These are phyloP conservation scores for Metrosideros polymorpha DNA, from an alignment of 441 rosid species.

Conservation along the genomic window DNA sequence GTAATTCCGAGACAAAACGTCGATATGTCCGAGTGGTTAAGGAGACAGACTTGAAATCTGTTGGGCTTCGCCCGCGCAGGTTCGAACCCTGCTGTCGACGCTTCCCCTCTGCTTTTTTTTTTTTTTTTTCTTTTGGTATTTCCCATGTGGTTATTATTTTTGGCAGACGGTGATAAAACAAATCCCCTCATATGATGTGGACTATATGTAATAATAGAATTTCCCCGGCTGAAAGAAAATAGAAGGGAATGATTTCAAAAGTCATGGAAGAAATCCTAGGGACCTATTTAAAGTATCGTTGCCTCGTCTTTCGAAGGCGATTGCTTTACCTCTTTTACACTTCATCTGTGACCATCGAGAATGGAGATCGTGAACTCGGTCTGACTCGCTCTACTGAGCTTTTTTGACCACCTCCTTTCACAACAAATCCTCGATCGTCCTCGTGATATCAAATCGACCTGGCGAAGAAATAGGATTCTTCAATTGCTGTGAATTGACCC, in stretches of 20 bases:
- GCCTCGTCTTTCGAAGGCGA: background rate
- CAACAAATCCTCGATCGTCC: background rate
- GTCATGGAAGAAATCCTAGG: background rate
- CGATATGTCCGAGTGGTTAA: conserved; percentile 99
- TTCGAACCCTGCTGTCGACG: conserved; percentile 99
- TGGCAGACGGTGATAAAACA: background rate
- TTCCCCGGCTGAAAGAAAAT: too few relatives aligned
- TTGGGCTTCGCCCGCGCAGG: conserved; percentile 99
- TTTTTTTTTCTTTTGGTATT: background rate
- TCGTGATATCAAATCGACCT: background rate
- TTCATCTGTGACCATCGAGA: background rate
- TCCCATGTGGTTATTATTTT: background rate
- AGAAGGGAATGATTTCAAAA: background rate
- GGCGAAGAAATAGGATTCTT: background rate
- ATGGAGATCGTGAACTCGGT: background rate
- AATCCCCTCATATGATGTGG: too few relatives aligned
- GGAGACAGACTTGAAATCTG: conserved; percentile 99
- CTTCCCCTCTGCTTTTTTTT: background rate
- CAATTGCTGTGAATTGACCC: background rate
- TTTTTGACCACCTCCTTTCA: background rate
- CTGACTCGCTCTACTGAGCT: background rate
- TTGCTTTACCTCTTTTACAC: background rate
- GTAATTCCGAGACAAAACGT: background rate
- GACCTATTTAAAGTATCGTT: background rate
- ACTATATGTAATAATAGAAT: too few relatives aligned